Evolutionary conservation across 768 basidiomycete species (phyloP), one percentile per base, ranked within the genome.

Genomic region (Suillus weaverae): DNA sequence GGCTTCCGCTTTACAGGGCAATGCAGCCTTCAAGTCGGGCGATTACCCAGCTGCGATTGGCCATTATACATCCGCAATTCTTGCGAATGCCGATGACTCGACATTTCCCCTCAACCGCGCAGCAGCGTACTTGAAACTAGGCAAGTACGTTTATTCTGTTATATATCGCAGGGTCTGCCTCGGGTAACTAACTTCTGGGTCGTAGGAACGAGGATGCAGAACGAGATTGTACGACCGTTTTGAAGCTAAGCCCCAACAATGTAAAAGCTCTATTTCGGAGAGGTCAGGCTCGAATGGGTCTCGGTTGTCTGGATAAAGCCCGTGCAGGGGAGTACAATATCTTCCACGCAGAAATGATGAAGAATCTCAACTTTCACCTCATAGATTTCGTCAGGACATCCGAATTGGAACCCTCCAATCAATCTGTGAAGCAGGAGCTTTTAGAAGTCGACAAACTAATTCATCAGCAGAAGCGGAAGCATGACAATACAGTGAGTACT

Each of bases 121-220:
- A 4, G 91, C 93, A 41, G 93, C 94, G 33, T 96, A 96, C 80
- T 84, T 98, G 66, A 96, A 95, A 83, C 85, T 97, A 80, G 89
- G 88, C 85, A 97, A 97, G 95, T 95, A 82, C 81, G 94, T 89
- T 77, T 59, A 6, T 36, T 11, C 43, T 46, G 59, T 10, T 39
- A 33, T 36, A 32, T 64, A 33, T 41, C 56, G 18, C 11, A 2
- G 10, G 26, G 2, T 22, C 41, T 44, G 20, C 33, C 18, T 30
- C 10, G 33, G 62, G 50, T 36, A 62, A 50, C 41, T 32, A 43
- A 39, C 35, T 48, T 56, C 33, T 63, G 22, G 65, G 61, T 62
- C 66, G 68, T 64, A 95, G 94, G 72, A 81, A 85, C 68, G 84
- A 89, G 72, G 94, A 96, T 76, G 91, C 90, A 20, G 89, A 91